A percentile compares a stretch with the other conserved stretches of the same genome.
Conservation (phyloP, 352 stramenopile species). For the Globisporangium paddicum region DNA sequence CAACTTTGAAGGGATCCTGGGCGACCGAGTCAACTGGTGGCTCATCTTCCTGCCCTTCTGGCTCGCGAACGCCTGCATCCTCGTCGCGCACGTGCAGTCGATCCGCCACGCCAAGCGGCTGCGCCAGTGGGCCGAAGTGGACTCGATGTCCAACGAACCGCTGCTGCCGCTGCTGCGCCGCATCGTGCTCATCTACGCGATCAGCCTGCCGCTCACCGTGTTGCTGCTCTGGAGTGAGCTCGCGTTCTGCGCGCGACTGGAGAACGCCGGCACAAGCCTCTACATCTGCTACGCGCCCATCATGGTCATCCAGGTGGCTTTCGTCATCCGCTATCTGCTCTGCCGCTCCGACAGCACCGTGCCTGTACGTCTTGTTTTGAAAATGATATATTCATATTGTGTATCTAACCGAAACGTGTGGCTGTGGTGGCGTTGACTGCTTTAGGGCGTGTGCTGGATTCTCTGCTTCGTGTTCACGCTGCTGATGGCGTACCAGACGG, state of each 20-base stretch:
- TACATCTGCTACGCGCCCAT: slow-evolving; percentile 79
- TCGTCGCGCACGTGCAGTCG: slow-evolving; percentile 57
- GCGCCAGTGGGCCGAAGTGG: slow-evolving; percentile 69
- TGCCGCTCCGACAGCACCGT: slow-evolving; percentile 74
- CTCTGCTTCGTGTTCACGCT: slow-evolving; percentile 77
- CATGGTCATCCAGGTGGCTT: slow-evolving; percentile 78
- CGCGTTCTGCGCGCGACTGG: slow-evolving; percentile 71
- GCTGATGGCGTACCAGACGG: slow-evolving; percentile 72
- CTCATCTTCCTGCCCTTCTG: slow-evolving; percentile 79
- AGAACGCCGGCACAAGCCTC: slow-evolving; percentile 52
- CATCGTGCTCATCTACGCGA: slow-evolving; percentile 72
- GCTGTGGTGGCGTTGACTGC: not conserved
- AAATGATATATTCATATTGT: not conserved
- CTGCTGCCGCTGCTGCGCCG: slow-evolving; percentile 67
- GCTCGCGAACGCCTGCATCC: slow-evolving; percentile 59
- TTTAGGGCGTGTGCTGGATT: slow-evolving; percentile 71
- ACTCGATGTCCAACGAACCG: slow-evolving; percentile 79
- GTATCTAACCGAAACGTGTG: not conserved
- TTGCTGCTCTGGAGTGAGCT: slow-evolving; percentile 80
- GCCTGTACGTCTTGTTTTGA: slow-evolving; percentile 35
- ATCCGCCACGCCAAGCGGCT: slow-evolving; percentile 63
- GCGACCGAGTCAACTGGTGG: slow-evolving; percentile 69
- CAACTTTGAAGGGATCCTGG: slow-evolving; percentile 75
- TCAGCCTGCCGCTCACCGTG: slow-evolving; percentile 62
- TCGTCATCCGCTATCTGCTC: slow-evolving; percentile 77